phyloP scores from a whole-genome alignment of 2,329 filamentous ascomycete genomes.

The Hypoxylon sp. region DNA sequence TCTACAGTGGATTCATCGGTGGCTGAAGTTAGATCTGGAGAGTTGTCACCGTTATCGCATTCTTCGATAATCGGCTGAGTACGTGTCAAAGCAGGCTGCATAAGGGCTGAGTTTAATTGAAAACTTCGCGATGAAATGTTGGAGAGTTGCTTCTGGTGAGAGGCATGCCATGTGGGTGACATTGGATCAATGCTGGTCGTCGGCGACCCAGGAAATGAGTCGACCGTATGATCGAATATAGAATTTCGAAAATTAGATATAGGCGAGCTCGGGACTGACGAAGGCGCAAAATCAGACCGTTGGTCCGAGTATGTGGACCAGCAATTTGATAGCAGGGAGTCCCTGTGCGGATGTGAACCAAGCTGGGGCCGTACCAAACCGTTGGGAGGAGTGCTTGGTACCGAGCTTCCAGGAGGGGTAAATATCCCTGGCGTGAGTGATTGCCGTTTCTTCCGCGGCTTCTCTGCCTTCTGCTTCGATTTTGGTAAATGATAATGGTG shows the following conservation, averaged over 20 bases:
- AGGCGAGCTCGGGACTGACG: slow-evolving; percentile 86
- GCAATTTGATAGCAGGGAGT: slow-evolving; percentile 68
- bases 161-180: slow-evolving; percentile 69
- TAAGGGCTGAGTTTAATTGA: slow-evolving; percentile 50
- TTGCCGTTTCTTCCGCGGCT: slow-evolving; percentile 80
- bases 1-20: slow-evolving; percentile 57
- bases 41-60: slow-evolving; percentile 53
- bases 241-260: slow-evolving; percentile 79
- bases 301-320: slow-evolving; percentile 76
- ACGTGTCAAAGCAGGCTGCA: slow-evolving; percentile 46
- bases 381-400: slow-evolving; percentile 60
- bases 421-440: slow-evolving; percentile 74
- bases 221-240: slow-evolving; percentile 82
- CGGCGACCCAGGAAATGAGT: slow-evolving; percentile 83
- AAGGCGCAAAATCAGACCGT: slow-evolving; percentile 75
- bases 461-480: slow-evolving; percentile 72
- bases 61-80: slow-evolving; percentile 52
- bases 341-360: slow-evolving; percentile 60
- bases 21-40: slow-evolving; percentile 53
- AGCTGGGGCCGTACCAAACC: slow-evolving; percentile 58
- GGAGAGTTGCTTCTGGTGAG: slow-evolving; percentile 70
- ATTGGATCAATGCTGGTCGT: slow-evolving; percentile 80
- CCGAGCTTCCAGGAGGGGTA: slow-evolving; percentile 64
- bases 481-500: slow-evolving; percentile 87
- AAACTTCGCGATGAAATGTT: slow-evolving; percentile 69